phyloP scores from a whole-genome alignment of 768 basidiomycete species.

The Mycena leptocephala region DNA sequence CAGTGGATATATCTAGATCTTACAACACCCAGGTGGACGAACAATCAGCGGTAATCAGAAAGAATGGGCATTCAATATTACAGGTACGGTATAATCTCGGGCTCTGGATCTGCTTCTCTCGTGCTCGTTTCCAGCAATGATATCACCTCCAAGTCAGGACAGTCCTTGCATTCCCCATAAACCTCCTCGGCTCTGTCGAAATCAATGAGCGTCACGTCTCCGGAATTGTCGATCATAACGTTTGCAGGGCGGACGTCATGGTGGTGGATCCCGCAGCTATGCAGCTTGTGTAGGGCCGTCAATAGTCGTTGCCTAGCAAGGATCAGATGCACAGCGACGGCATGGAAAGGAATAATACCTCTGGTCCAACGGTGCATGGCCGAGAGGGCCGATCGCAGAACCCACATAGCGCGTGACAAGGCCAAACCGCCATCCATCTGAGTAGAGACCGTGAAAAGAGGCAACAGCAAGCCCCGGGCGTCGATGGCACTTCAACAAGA shows the following conservation, averaged over 20 bases:
- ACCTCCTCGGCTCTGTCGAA: background rate
- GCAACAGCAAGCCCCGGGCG: background rate
- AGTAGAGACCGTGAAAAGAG: background rate
- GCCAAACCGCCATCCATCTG: background rate
- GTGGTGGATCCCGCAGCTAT: background rate
- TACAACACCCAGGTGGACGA: too few relatives aligned
- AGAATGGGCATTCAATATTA: too few relatives aligned
- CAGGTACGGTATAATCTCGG: too few relatives aligned
- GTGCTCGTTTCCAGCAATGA: background rate
- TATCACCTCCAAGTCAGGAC: background rate
- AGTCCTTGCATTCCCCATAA: background rate
- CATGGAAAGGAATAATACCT: background rate
- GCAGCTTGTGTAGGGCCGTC: background rate
- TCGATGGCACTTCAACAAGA: background rate
- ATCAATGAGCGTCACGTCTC: background rate
- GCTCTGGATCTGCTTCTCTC: too few relatives aligned
- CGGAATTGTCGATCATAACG: background rate
- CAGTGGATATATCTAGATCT: too few relatives aligned
- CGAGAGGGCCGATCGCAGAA: background rate
- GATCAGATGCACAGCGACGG: background rate
- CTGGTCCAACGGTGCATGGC: background rate
- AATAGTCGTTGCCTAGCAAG: background rate
- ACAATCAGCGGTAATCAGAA: too few relatives aligned
- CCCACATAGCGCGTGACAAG: background rate
- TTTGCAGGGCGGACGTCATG: conserved; percentile 2